Evolutionary conservation across 345 rosid genomes (phyloP).

Genomic region (Lepidium sativum): DNA sequence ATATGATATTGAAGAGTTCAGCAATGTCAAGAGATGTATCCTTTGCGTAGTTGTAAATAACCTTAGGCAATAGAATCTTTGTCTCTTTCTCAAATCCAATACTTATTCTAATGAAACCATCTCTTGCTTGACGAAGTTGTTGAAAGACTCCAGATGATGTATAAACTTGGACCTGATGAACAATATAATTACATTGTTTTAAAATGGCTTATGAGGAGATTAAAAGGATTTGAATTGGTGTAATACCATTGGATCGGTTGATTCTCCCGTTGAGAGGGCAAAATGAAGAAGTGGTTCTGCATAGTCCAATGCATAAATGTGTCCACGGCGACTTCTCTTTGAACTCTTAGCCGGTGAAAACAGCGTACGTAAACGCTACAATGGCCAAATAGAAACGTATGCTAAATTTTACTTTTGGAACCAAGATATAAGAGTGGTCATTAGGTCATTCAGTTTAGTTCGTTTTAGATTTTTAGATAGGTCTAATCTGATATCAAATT

Average conservation of each 20-base stretch:
- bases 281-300: slow-evolving; percentile 71
- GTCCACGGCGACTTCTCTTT: slow-evolving; percentile 32
- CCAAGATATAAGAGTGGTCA: no score
- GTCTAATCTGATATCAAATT: no score
- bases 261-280: slow-evolving; percentile 53
- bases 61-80: slow-evolving; percentile 46
- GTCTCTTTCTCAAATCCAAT: slow-evolving; percentile 44
- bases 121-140: slow-evolving; percentile 46
- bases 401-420: background rate
- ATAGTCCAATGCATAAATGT: slow-evolving; percentile 56
- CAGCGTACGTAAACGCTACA: slow-evolving; percentile 55
- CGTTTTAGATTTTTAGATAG: no score
- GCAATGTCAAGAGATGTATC: slow-evolving; percentile 41
- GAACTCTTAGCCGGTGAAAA: slow-evolving; percentile 56
- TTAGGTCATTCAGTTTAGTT: no score
- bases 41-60: slow-evolving; percentile 42
- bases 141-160: slow-evolving; percentile 43
- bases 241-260: slow-evolving; percentile 45
- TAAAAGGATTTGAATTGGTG: background rate
- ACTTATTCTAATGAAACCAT: slow-evolving; percentile 37
- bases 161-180: slow-evolving; percentile 48
- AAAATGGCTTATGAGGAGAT: background rate
- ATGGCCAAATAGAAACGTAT: background rate
- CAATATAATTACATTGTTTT: background rate
- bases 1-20: slow-evolving; percentile 32